Conservation (phyloP, 2,329 filamentous ascomycete genomes). For the Calycina marina region DNA sequence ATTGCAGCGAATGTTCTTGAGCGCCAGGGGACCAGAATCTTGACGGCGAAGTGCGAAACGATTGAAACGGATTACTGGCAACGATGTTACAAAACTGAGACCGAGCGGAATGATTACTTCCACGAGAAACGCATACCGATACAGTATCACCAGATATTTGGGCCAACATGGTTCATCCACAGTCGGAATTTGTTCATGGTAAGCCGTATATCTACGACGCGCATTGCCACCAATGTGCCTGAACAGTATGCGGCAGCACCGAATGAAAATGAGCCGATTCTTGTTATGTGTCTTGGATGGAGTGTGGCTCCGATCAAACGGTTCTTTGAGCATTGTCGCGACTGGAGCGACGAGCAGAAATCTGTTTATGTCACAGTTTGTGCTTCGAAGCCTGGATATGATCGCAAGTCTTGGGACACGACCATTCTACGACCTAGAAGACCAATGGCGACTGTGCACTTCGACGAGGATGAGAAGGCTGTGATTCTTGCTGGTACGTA, state of each 20-base stretch:
- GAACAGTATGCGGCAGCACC: slow-evolving; percentile 32
- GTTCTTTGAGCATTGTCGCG: slow-evolving; percentile 31
- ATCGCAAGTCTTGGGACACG: too few species aligned
- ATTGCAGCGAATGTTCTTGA: slow-evolving; percentile 27
- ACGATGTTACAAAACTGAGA: slow-evolving; percentile 26
- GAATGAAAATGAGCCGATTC: slow-evolving; percentile 29
- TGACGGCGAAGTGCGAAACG: slow-evolving; percentile 30
- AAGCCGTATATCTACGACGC: not conserved
- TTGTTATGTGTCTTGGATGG: slow-evolving; percentile 34
- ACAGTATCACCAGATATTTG: slow-evolving; percentile 32
- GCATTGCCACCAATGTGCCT: slow-evolving; percentile 7
- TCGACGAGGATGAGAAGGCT: slow-evolving; percentile 30
- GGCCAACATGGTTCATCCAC: slow-evolving; percentile 34
- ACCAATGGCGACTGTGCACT: slow-evolving; percentile 34
- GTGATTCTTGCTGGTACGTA: slow-evolving; percentile 30
- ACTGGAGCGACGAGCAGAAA: too few species aligned
- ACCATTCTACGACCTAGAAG: slow-evolving; percentile 34
- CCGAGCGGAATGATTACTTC: slow-evolving; percentile 27
- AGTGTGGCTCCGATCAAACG: slow-evolving; percentile 33
- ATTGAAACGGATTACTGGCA: slow-evolving; percentile 15
- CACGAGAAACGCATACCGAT: slow-evolving; percentile 22
- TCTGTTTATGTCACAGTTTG: too few species aligned
- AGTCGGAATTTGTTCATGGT: slow-evolving; percentile 29
- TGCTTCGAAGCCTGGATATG: too few species aligned
- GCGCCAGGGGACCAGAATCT: slow-evolving; percentile 24